Conservation (phyloP, 2,329 filamentous ascomycete species). For the Cladophialophora psammophila region DNA sequence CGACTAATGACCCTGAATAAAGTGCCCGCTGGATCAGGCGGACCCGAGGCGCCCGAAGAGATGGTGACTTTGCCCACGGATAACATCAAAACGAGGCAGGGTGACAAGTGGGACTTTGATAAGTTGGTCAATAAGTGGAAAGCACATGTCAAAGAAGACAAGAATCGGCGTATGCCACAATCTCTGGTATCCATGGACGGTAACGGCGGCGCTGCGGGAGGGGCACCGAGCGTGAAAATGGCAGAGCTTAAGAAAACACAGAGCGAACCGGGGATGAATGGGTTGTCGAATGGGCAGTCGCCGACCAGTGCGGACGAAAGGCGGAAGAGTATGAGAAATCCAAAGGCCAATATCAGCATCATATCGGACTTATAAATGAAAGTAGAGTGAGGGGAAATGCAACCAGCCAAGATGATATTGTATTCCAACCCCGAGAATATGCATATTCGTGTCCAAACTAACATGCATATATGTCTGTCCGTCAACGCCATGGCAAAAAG, state of each 20-base stretch:
- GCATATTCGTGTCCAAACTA: background rate
- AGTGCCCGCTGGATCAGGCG: conserved; percentile 14
- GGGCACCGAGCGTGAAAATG: conserved; percentile 9
- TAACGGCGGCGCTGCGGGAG: background rate
- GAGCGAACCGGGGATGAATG: conserved; percentile 31
- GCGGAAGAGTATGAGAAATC: conserved; percentile 28
- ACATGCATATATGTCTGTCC: background rate
- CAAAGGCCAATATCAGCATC: conserved; percentile 35
- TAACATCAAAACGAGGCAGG: conserved; percentile 27
- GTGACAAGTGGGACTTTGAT: conserved; percentile 56
- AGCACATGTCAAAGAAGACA: conserved; percentile 49
- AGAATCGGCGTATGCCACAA: conserved; percentile 31
- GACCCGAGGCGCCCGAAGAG: conserved; percentile 18
- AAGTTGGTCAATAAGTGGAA: conserved; percentile 58
- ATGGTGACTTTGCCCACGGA: conserved; percentile 14
- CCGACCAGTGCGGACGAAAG: conserved; percentile 26
- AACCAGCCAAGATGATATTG: background rate
- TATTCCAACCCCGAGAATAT: background rate
- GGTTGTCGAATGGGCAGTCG: conserved; percentile 24
- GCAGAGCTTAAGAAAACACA: conserved; percentile 30
- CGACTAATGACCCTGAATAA: conserved; percentile 36
- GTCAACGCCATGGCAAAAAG: background rate
- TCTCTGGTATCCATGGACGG: conserved; percentile 10
- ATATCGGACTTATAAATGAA: conserved; percentile 33
- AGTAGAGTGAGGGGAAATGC: conserved; percentile 2